Percentiles rank a stretch among this genome's conserved stretches.
phyloP scores from a whole-genome alignment of 768 basidiomycete species.

The Mycena chlorophos region DNA sequence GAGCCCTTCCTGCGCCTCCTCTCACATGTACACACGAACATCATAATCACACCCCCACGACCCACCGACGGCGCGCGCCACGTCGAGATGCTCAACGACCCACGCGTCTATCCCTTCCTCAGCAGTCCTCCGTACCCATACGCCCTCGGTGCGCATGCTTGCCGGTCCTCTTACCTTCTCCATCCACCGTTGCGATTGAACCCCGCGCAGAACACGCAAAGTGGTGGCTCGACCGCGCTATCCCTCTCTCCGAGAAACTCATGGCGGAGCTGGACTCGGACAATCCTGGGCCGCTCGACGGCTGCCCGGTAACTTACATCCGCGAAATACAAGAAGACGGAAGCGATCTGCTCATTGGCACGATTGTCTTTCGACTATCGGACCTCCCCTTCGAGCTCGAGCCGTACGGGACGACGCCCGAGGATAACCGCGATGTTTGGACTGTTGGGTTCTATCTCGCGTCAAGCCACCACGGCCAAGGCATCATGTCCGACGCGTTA shows the following conservation, averaged over 20 bases:
- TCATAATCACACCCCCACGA: conserved; percentile 63
- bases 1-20: conserved; percentile 54
- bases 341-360: conserved; percentile 54
- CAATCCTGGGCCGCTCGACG: conserved; percentile 36
- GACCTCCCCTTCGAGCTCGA: conserved; percentile 31
- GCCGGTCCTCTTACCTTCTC: too few relatives aligned
- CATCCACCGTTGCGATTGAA: too few relatives aligned
- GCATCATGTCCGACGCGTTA: conserved; percentile 73
- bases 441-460: conserved; percentile 67
- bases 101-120: conserved; percentile 46
- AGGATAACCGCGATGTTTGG: conserved; percentile 57
- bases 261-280: conserved; percentile 23
- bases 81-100: conserved; percentile 50
- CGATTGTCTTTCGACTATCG: conserved; percentile 35
- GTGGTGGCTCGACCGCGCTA: conserved; percentile 30
- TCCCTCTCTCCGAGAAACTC: conserved; percentile 29
- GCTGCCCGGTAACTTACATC: conserved; percentile 50
- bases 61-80: conserved; percentile 40
- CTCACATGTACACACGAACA: conserved; percentile 42
- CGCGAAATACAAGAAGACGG: conserved; percentile 60
- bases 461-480: conserved; percentile 61
- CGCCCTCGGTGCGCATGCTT: conserved; percentile 33
- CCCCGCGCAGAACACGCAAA: conserved; percentile 36
- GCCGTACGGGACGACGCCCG: conserved; percentile 39
- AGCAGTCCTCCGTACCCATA: conserved; percentile 57